Evolutionary conservation across 257 asterid genomes (phyloP).

Genomic region (Echium plantagineum): DNA sequence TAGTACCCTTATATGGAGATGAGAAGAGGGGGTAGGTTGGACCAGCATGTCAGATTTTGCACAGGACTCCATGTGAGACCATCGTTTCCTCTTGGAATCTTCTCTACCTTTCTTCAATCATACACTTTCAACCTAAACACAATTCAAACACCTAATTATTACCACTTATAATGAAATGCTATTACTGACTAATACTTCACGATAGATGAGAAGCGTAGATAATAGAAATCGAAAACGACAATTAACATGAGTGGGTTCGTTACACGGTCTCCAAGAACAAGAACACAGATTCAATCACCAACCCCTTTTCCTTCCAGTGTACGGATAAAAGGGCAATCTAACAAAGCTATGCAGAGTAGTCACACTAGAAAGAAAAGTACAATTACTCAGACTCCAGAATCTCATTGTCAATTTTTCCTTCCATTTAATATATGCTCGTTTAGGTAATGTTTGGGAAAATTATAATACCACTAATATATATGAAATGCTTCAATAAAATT

Average conservation of each 20-base stretch:
- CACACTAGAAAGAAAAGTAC: not conserved
- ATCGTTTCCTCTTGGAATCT: constrained; percentile 14
- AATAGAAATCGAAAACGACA: too few species aligned
- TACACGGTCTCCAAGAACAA: not conserved
- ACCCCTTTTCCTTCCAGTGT: not conserved
- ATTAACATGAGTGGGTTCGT: too few species aligned
- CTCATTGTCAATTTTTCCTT: not conserved
- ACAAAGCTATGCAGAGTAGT: not conserved
- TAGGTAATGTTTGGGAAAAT: too few species aligned
- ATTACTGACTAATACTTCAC: too few species aligned
- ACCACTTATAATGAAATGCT: not conserved
- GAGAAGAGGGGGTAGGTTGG: constrained; percentile 7
- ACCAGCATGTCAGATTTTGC: constrained; percentile 29
- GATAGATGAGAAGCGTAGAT: too few species aligned
- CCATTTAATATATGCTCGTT: not conserved
- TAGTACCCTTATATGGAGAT: constrained; percentile 19
- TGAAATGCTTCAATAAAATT: not conserved
- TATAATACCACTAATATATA: too few species aligned
- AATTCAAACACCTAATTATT: not conserved
- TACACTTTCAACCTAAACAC: constrained; percentile 4
- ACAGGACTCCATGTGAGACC: constrained; percentile 30
- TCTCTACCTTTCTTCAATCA: constrained; percentile 14
- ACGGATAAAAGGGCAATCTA: constrained; percentile 18
- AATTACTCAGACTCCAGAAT: not conserved
- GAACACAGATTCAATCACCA: not conserved